Conservation (phyloP, 2,329 filamentous ascomycete species). For the Neonectria faginata region DNA sequence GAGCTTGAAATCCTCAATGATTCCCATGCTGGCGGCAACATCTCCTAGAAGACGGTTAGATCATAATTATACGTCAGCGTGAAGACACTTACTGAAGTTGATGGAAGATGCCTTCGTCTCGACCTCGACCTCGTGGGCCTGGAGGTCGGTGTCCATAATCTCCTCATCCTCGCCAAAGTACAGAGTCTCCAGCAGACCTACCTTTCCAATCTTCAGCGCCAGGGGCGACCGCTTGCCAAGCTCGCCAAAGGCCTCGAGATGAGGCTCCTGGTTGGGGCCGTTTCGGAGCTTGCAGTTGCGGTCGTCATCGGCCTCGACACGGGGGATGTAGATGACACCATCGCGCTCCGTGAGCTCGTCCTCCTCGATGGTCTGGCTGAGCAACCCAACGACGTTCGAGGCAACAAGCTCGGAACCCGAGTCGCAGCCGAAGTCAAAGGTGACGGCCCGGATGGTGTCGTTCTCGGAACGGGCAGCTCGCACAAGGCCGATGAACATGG, state of each 20-base stretch:
- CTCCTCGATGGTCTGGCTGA: slow-evolving; percentile 34
- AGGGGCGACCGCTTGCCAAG: slow-evolving; percentile 19
- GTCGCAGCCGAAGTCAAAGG: slow-evolving; percentile 24
- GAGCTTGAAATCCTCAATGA: slow-evolving; percentile 43
- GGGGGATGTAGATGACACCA: slow-evolving; percentile 39
- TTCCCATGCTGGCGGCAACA: slow-evolving; percentile 42
- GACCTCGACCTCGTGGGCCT: slow-evolving; percentile 24
- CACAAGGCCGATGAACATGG: slow-evolving; percentile 24
- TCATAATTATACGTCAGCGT: slow-evolving; percentile 9
- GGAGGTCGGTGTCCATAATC: slow-evolving; percentile 23
- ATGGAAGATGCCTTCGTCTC: slow-evolving; percentile 27
- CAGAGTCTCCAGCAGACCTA: slow-evolving; percentile 28
- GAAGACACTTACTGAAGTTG: slow-evolving; percentile 33
- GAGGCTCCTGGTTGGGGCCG: slow-evolving; percentile 41
- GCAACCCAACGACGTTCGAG: slow-evolving; percentile 30
- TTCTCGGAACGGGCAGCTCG: slow-evolving; percentile 25
- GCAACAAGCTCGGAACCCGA: slow-evolving; percentile 27
- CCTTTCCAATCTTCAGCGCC: slow-evolving; percentile 27
- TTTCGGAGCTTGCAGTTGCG: slow-evolving; percentile 42
- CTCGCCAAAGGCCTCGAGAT: slow-evolving; percentile 22
- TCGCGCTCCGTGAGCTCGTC: slow-evolving; percentile 41
- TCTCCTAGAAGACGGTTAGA: slow-evolving; percentile 29
- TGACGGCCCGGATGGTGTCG: slow-evolving; percentile 27
- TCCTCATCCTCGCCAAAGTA: slow-evolving; percentile 27
- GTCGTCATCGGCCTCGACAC: slow-evolving; percentile 39